Conservation (phyloP, 176 grass and related monocot genomes). For the Avena atlantica region DNA sequence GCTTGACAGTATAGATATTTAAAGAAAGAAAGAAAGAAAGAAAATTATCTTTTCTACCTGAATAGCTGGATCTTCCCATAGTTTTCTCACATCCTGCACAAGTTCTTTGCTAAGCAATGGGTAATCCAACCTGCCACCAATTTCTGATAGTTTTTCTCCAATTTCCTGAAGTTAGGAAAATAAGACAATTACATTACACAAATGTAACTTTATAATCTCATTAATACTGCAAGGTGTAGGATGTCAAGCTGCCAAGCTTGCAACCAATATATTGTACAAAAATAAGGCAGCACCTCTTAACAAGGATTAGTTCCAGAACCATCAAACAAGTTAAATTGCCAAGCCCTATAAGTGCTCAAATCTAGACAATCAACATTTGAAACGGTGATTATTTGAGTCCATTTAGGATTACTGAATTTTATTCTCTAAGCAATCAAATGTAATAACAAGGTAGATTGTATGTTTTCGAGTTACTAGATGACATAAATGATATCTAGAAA, state of each 20-base stretch:
- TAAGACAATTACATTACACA: neutral
- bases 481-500: neutral
- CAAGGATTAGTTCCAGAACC: slow-evolving; percentile 20
- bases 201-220: neutral
- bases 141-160: slow-evolving; percentile 87
- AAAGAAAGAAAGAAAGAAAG: neutral
- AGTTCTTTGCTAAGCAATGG: slow-evolving; percentile 77
- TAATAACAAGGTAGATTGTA: neutral
- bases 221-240: neutral
- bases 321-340: neutral
- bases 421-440: slow-evolving; percentile 25
- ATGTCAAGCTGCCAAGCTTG: slow-evolving; percentile 11
- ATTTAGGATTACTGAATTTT: neutral
- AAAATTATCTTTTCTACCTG: slow-evolving; percentile 58
- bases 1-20: neutral
- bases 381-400: neutral
- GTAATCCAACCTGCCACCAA: slow-evolving; percentile 72
- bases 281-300: slow-evolving; percentile 8
- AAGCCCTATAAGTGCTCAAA: slow-evolving; percentile 18
- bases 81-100: slow-evolving; percentile 59
- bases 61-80: slow-evolving; percentile 94
- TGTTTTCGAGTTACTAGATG: neutral
- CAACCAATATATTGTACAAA: neutral
- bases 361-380: slow-evolving; percentile 4
- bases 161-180: slow-evolving; percentile 61